phyloP scores from a whole-genome alignment of 1,284 basidiomycete genomes.

The Tranzscheliella williamsii region DNA sequence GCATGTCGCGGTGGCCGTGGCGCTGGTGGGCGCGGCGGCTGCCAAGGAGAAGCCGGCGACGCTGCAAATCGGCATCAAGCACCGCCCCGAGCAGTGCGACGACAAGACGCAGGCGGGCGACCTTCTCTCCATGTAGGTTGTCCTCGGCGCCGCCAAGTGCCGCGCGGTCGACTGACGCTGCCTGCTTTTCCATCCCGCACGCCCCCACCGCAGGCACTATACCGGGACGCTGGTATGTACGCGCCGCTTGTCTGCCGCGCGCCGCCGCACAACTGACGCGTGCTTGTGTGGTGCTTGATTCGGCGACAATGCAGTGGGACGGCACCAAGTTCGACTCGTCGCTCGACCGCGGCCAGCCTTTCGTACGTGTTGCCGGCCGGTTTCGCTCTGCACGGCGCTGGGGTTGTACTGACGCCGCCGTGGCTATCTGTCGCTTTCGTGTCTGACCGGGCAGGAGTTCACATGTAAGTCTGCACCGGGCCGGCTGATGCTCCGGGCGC shows the following conservation, averaged over 20 bases:
- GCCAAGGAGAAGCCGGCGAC: constrained; percentile 41
- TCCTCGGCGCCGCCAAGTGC: constrained; percentile 1
- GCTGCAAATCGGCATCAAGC: constrained; percentile 62
- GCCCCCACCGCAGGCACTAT: constrained; percentile 62
- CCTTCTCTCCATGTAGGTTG: constrained; percentile 66
- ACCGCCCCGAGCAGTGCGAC: constrained; percentile 66
- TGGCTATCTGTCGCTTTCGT: too few relatives aligned
- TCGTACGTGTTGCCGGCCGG: constrained; percentile 61
- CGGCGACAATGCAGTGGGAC: constrained; percentile 62
- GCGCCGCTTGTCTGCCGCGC: too few relatives aligned
- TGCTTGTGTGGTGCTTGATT: too few relatives aligned
- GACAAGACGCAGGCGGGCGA: constrained; percentile 71
- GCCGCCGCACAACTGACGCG: too few relatives aligned
- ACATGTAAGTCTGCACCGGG: constrained; percentile 36
- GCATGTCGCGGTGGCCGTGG: constrained; percentile 20
- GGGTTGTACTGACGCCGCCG: too few relatives aligned
- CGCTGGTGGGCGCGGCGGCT: constrained; percentile 32
- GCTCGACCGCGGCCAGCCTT: constrained; percentile 67
- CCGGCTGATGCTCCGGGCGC: too few relatives aligned
- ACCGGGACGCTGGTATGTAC: constrained; percentile 68
- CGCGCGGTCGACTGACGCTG: background rate
- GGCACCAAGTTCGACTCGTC: constrained; percentile 83
- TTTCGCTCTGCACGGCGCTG: too few relatives aligned
- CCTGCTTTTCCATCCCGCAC: background rate
- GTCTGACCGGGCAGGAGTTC: constrained; percentile 34